Conservation (phyloP, 2,329 filamentous ascomycete species). For the Dothidotthia symphoricarpi region DNA sequence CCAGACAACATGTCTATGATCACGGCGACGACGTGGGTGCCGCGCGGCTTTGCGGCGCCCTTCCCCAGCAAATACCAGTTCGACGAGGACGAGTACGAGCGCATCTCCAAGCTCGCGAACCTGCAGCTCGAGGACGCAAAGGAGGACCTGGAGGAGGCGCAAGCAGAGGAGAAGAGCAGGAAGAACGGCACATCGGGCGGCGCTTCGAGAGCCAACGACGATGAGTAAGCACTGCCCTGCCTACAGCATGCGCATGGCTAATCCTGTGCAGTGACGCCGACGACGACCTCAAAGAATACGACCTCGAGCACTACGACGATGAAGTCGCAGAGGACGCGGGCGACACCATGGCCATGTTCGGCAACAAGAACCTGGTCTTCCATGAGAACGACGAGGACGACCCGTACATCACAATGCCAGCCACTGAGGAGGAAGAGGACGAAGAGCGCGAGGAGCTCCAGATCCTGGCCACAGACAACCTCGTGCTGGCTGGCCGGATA, state of each 20-base stretch:
- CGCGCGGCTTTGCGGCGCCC: conserved; percentile 51
- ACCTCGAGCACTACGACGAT: conserved; percentile 93
- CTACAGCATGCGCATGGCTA: conserved; percentile 5
- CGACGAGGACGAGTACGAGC: conserved; percentile 53
- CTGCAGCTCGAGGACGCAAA: conserved; percentile 85
- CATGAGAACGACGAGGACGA: conserved; percentile 93
- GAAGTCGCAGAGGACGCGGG: conserved; percentile 69
- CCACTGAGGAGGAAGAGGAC: conserved; percentile 68
- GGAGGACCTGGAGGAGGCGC: conserved; percentile 65
- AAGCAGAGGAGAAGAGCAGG: conserved; percentile 47
- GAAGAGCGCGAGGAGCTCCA: conserved; percentile 93
- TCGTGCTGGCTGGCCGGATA: conserved; percentile 87
- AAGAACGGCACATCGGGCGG: conserved; percentile 26
- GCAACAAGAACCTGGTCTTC: conserved; percentile 91
- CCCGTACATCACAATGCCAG: conserved; percentile 87
- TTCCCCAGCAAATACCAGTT: conserved; percentile 52
- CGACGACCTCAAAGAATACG: conserved; percentile 92
- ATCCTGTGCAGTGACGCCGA: conserved; percentile 51
- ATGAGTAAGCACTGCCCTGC: conserved; percentile 15
- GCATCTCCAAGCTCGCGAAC: conserved; percentile 53
- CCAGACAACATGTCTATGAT: conserved; percentile 54
- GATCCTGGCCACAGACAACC: conserved; percentile 87
- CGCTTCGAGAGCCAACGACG: conserved; percentile 21
- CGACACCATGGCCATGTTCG: conserved; percentile 86
- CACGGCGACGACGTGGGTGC: conserved; percentile 55